phyloP scores from a whole-genome alignment of 192 early-diverging fungal genomes.

The Backusella psychrophila region DNA sequence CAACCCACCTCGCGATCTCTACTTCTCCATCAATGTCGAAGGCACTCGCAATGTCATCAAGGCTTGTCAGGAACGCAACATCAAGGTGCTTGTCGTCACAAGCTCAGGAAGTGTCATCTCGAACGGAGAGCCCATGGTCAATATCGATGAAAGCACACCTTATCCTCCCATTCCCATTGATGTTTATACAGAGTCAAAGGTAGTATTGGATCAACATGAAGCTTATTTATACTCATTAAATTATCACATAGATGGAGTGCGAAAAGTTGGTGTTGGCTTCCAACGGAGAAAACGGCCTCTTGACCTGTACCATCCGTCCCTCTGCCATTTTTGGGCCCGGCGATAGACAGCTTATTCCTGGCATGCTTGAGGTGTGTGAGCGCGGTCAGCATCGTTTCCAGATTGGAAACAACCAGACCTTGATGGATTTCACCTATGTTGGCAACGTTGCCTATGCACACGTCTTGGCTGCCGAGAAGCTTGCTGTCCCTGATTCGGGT shows the following conservation, averaged over 20 bases:
- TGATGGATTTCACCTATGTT: slow-evolving; percentile 94
- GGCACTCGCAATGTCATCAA: slow-evolving; percentile 87
- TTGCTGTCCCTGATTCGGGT: slow-evolving; percentile 34
- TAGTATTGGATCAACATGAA: not conserved
- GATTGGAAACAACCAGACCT: slow-evolving; percentile 78
- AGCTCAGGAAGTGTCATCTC: slow-evolving; percentile 89
- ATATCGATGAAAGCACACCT: slow-evolving; percentile 77
- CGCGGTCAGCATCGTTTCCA: slow-evolving; percentile 68
- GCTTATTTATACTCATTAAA: not conserved
- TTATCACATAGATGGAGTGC: slow-evolving; percentile 35
- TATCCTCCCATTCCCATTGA: slow-evolving; percentile 79
- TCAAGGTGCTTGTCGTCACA: slow-evolving; percentile 80
- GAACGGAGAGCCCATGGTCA: slow-evolving; percentile 69
- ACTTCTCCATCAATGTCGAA: slow-evolving; percentile 79
- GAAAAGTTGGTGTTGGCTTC: slow-evolving; percentile 77
- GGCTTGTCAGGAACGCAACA: slow-evolving; percentile 60
- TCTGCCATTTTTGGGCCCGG: slow-evolving; percentile 92
- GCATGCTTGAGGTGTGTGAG: slow-evolving; percentile 59
- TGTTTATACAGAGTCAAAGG: slow-evolving; percentile 94
- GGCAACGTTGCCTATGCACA: slow-evolving; percentile 94
- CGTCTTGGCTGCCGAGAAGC: slow-evolving; percentile 77
- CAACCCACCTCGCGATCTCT: slow-evolving; percentile 62
- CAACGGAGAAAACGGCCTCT: slow-evolving; percentile 61
- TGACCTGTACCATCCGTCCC: slow-evolving; percentile 80
- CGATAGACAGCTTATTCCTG: slow-evolving; percentile 69